Conservation (phyloP, 306 rosid species). For the Astragalus glycyphyllos region DNA sequence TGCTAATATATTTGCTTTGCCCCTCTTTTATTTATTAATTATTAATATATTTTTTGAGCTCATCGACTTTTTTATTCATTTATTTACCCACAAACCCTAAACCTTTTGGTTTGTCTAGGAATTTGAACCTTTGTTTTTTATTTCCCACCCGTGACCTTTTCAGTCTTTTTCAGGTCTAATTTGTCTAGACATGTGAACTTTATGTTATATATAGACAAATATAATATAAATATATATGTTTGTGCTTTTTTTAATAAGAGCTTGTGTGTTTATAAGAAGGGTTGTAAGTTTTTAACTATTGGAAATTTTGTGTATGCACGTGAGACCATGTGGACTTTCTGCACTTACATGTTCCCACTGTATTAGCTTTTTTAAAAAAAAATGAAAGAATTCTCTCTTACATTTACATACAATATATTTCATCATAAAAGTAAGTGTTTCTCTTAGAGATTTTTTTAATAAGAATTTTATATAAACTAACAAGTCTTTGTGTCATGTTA, state of each 20-base stretch:
- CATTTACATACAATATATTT: too few relatives aligned
- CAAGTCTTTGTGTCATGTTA: not conserved
- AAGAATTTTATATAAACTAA: too few relatives aligned
- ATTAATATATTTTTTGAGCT: constrained; percentile 37
- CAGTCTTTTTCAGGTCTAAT: constrained; percentile 42
- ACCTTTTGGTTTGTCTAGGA: constrained; percentile 45
- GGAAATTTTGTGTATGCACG: constrained; percentile 38
- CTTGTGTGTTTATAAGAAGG: not conserved
- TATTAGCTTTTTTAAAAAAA: not conserved
- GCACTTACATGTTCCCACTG: not conserved
- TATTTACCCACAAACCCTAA: constrained; percentile 42
- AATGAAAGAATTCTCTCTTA: not conserved
- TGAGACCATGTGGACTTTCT: constrained; percentile 42
- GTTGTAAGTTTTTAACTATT: constrained; percentile 20
- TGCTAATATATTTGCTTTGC: too few relatives aligned
- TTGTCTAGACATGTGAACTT: constrained; percentile 39
- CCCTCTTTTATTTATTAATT: constrained; percentile 4
- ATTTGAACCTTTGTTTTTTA: constrained; percentile 47
- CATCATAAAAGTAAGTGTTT: too few relatives aligned
- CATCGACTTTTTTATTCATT: constrained; percentile 28
- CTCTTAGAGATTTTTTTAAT: too few relatives aligned
- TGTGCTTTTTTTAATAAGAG: not conserved
- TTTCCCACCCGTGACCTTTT: constrained; percentile 60
- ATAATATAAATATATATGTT: not conserved
- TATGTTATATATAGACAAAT: not conserved